Percentiles rank a stretch among this genome's conserved stretches.
Conservation (phyloP, 2,329 filamentous ascomycete genomes). For the Chrysoporthe deuterocubensis region DNA sequence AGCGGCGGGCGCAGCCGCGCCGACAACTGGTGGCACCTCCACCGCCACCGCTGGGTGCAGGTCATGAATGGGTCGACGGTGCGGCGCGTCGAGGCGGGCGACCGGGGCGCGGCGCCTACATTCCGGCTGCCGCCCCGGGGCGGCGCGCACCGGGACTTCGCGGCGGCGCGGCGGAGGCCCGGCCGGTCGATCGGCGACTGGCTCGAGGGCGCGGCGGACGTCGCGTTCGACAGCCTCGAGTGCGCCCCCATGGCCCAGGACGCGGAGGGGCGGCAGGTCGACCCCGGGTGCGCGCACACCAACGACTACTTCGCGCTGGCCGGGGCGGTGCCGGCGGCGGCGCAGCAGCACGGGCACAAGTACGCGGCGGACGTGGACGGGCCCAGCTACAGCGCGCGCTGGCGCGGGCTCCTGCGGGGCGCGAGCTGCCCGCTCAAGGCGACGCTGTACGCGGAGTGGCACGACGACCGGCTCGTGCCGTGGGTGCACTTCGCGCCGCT, state of each 20-base stretch:
- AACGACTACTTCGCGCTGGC: conserved; percentile 41
- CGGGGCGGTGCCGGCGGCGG: conserved; percentile 45
- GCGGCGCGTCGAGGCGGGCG: conserved; percentile 47
- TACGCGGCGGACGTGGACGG: conserved; percentile 74
- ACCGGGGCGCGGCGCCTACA: conserved; percentile 48
- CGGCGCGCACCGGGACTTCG: conserved; percentile 48
- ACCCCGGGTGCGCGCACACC: conserved; percentile 45
- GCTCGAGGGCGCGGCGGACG: conserved; percentile 45
- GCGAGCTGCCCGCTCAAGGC: conserved; percentile 71
- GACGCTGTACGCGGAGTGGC: conserved; percentile 76
- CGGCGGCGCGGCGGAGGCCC: conserved; percentile 34
- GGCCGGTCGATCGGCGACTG: conserved; percentile 44
- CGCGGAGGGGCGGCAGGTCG: not conserved
- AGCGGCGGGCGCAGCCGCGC: conserved; percentile 58
- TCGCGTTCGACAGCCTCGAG: conserved; percentile 47
- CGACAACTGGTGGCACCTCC: conserved; percentile 69
- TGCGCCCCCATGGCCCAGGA: conserved; percentile 40
- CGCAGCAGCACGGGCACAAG: conserved; percentile 58
- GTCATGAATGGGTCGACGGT: conserved; percentile 71
- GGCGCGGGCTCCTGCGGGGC: conserved; percentile 64
- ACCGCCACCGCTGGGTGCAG: conserved; percentile 71
- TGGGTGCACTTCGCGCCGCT: conserved; percentile 77
- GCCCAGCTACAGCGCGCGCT: conserved; percentile 65
- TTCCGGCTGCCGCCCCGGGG: conserved; percentile 52
- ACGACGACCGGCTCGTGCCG: conserved; percentile 68